Evolutionary conservation across 768 basidiomycete species (phyloP), one percentile per base, ranked within the genome.

Genomic region (Cystobasidium onofrii): DNA sequence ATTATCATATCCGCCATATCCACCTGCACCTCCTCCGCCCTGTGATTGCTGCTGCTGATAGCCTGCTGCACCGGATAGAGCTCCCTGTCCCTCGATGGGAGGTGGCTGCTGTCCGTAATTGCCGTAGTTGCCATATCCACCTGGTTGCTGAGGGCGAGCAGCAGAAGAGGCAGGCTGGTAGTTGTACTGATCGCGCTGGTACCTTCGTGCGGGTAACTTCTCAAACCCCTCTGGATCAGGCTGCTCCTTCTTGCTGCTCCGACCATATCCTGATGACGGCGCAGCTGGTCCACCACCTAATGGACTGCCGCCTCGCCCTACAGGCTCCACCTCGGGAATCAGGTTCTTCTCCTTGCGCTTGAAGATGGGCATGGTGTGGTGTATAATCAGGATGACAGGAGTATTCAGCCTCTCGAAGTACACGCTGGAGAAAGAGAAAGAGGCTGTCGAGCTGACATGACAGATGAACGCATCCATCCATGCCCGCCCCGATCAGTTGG

Each of bases 251-350:
- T 71, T 55, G 20, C 52, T 57, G 13, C 69, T 71, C 12, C 57
- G 39, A 39, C 23, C 66, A 23, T 18, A 25, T 15, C 7, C 18
- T 39, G 25, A 1, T 23, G 54, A 6, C 18, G 57, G 20, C 27
- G 33, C 34, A 33, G 63, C 27, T 61, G 55, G 9, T n/a, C 39
- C 41, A 55, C 52, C 54, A n/a, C 64, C n/a, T 12, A 25, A n/a
- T 10, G 3, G 29, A 54, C 44, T 69, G 63, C 50, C 27, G 29
- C 61, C 33, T 13, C 29, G 43, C 0, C 54, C 39, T 17, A 52
- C 74, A 52, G 44, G 41, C 43, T 50, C n/a, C 27, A 76, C 57
- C 6, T 78, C 77, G 31, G 77, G 77, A 43, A 78, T 78, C 43
- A 73, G 33, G 18, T 74, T 75, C 60, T 76, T 70, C 75, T 78